Conservation (phyloP, 2,329 filamentous ascomycete genomes). For the Aspergillus candidus region DNA sequence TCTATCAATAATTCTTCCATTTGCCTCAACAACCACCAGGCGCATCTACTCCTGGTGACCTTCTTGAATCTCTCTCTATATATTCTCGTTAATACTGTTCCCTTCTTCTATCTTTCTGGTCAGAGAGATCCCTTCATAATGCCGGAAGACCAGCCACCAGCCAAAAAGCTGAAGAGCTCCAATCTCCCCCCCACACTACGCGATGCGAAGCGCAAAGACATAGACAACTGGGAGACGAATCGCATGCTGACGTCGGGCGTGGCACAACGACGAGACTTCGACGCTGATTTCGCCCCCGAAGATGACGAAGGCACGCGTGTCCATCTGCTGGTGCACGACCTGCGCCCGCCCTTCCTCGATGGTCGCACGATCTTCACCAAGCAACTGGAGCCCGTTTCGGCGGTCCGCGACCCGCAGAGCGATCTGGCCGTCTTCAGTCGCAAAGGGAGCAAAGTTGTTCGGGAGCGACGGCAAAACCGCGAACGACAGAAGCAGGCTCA, state of each 20-base stretch:
- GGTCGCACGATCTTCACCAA: conserved; percentile 95
- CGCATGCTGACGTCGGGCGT: conserved; percentile 96
- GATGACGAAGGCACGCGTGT: conserved; percentile 86
- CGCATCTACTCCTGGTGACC: background rate
- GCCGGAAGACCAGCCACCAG: conserved; percentile 33
- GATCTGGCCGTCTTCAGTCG: conserved; percentile 98
- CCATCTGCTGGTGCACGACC: conserved; percentile 86
- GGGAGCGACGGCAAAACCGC: conserved; percentile 82
- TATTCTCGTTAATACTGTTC: background rate
- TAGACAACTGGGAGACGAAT: conserved; percentile 98
- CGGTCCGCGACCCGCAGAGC: conserved; percentile 87
- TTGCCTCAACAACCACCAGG: conserved; percentile 6
- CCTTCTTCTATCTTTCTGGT: background rate
- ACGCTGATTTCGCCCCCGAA: conserved; percentile 70
- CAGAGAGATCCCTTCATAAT: conserved; percentile 15
- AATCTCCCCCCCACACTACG: conserved; percentile 31
- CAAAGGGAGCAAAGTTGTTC: conserved; percentile 89
- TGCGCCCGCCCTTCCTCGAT: conserved; percentile 90
- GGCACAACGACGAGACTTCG: conserved; percentile 78
- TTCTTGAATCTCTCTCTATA: conserved; percentile 3
- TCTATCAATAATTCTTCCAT: conserved; percentile 1
- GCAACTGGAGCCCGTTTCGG: conserved; percentile 89
- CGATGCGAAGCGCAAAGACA: conserved; percentile 71
- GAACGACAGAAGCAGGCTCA: conserved; percentile 92
- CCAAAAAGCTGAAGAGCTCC: conserved; percentile 35